Conservation (phyloP, 805 yeast species). For the Starmerella cellae region DNA sequence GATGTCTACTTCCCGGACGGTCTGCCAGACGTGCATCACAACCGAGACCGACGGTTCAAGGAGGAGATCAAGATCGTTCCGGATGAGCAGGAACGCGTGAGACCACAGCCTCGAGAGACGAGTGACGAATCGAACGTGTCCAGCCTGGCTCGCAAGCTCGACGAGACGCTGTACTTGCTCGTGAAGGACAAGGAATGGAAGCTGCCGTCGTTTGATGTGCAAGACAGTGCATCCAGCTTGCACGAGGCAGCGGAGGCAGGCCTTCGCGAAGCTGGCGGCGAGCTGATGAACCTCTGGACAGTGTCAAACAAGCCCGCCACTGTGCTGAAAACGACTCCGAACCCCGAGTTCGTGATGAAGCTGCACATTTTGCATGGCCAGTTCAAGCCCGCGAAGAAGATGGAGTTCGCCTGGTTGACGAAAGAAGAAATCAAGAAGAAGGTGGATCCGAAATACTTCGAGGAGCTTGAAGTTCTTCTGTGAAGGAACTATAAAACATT, state of each 20-base stretch:
- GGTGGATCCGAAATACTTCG: constrained; percentile 43
- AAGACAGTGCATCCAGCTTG: constrained; percentile 36
- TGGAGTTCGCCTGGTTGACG: constrained; percentile 69
- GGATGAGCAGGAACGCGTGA: constrained; percentile 54
- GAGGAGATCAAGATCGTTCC: constrained; percentile 69
- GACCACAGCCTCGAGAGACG: constrained; percentile 61
- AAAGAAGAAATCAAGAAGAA: constrained; percentile 56
- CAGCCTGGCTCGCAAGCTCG: constrained; percentile 66
- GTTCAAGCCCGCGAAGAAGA: constrained; percentile 36
- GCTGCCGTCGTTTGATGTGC: constrained; percentile 56
- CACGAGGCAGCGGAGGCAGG: constrained; percentile 67
- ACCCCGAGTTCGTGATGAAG: constrained; percentile 61
- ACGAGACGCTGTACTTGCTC: constrained; percentile 66
- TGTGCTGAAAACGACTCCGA: constrained; percentile 35
- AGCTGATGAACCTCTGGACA: constrained; percentile 66
- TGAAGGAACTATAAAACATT: constrained; percentile 5
- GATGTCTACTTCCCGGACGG: constrained; percentile 74
- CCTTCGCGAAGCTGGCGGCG: constrained; percentile 58
- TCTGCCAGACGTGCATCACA: constrained; percentile 70
- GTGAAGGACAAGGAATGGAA: constrained; percentile 49
- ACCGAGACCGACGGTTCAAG: constrained; percentile 75
- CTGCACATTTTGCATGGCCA: constrained; percentile 80
- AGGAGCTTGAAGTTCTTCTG: constrained; percentile 14
- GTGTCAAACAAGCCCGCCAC: constrained; percentile 86
- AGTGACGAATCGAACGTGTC: constrained; percentile 49